Evolutionary conservation across 768 basidiomycete species (phyloP).

Genomic region (Hypsizygus marmoreus): DNA sequence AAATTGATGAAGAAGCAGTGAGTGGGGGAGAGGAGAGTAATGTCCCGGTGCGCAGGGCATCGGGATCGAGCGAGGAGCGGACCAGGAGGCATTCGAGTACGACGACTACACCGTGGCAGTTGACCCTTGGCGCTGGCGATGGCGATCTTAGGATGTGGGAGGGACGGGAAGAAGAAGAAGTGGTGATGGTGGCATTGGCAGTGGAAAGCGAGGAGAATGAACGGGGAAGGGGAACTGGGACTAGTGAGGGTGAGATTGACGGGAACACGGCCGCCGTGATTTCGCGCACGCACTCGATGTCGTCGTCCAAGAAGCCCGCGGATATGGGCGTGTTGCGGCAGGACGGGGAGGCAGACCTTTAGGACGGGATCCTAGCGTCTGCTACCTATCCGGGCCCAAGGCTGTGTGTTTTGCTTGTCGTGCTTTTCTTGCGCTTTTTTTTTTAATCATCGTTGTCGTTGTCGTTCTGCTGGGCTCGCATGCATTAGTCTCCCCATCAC

Average conservation of each 20-base stretch:
- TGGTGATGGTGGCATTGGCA: too few relatives aligned
- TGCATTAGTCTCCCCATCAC: too few relatives aligned
- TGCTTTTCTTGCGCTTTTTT: too few relatives aligned
- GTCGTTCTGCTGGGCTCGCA: too few relatives aligned
- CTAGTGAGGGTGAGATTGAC: not conserved
- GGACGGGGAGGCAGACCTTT: too few relatives aligned
- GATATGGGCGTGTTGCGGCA: slow-evolving; percentile 25
- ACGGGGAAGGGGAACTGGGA: not conserved
- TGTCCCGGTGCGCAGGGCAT: too few relatives aligned
- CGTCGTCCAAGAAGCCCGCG: slow-evolving; percentile 13
- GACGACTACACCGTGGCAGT: slow-evolving; percentile 8
- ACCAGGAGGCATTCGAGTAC: slow-evolving; percentile 10
- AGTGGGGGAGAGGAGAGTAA: too few relatives aligned
- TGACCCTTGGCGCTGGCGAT: not conserved
- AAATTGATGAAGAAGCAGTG: too few relatives aligned
- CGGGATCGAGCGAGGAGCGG: not conserved
- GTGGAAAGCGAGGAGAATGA: not conserved
- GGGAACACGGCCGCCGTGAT: slow-evolving; percentile 4
- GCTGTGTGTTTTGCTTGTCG: too few relatives aligned
- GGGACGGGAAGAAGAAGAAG: slow-evolving; percentile 4
- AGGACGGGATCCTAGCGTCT: too few relatives aligned
- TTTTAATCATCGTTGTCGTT: too few relatives aligned
- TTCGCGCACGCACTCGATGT: slow-evolving; percentile 22
- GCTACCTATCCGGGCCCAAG: too few relatives aligned
- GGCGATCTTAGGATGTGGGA: slow-evolving; percentile 13